Percentiles rank a stretch among this genome's conserved stretches.
phyloP scores from a whole-genome alignment of 2,329 filamentous ascomycete genomes.

The Saccharata proteae region DNA sequence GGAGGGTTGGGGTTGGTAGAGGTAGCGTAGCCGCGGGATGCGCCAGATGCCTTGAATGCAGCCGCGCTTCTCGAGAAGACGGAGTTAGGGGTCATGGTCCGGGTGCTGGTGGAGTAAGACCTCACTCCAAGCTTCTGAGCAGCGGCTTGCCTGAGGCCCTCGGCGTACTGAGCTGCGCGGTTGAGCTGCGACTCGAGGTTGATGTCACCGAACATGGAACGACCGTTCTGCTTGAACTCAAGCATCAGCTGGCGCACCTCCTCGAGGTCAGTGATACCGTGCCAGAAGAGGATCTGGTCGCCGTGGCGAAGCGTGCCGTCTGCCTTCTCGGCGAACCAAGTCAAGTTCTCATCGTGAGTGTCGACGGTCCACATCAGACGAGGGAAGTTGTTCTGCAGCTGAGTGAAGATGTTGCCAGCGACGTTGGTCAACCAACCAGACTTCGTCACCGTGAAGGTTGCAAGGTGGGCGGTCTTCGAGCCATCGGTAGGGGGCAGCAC shows the following conservation, averaged over 20 bases:
- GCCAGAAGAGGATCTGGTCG: conserved; percentile 84
- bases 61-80: conserved; percentile 1
- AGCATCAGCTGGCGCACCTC: conserved; percentile 75
- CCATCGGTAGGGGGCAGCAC: conserved; percentile 62
- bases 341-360: conserved; percentile 89
- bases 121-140: conserved; percentile 48
- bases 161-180: conserved; percentile 60
- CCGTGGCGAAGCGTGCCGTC: conserved; percentile 80
- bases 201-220: conserved; percentile 77
- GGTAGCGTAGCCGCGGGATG: conserved; percentile 43
- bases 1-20: conserved; percentile 82
- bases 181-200: conserved; percentile 81
- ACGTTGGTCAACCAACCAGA: conserved; percentile 90
- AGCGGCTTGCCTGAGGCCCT: conserved; percentile 42
- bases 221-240: conserved; percentile 71
- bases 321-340: conserved; percentile 97
- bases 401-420: conserved; percentile 86
- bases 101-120: conserved; percentile 51
- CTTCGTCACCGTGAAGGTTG: conserved; percentile 87
- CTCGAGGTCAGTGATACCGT: conserved; percentile 63
- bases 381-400: conserved; percentile 86
- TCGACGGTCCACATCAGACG: conserved; percentile 94
- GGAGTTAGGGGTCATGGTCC: conserved; percentile 9
- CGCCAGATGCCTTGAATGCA: conserved; percentile 4
- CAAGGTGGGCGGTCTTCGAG: conserved; percentile 64